Conservation (phyloP, 495 filamentous ascomycete species). For the Cercophora sp. region DNA sequence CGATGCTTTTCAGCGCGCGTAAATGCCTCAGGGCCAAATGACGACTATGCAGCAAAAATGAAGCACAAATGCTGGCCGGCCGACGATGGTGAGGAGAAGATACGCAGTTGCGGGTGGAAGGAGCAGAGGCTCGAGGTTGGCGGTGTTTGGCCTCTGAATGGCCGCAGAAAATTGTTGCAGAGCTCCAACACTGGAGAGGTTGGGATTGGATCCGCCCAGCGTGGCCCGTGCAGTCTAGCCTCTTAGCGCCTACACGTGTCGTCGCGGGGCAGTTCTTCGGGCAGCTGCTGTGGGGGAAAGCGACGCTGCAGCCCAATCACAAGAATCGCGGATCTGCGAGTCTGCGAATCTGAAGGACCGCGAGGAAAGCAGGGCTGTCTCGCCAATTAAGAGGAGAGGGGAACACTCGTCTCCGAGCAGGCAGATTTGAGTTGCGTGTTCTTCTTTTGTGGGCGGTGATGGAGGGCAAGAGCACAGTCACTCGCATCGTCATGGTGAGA, state of each 20-base stretch:
- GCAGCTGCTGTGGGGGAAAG: slow-evolving; percentile 2
- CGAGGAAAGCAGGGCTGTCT: not conserved
- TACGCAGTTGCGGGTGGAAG: not conserved
- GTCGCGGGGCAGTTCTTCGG: slow-evolving; percentile 14
- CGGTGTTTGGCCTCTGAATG: slow-evolving; percentile 5
- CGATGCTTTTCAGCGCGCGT: too few species aligned
- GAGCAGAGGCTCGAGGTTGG: not conserved
- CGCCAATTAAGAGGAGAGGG: not conserved
- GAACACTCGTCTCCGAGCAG: too few species aligned
- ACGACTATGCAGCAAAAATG: too few species aligned
- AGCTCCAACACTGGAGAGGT: slow-evolving; percentile 5
- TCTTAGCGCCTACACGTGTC: slow-evolving; percentile 14
- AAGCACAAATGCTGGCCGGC: too few species aligned
- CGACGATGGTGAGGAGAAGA: too few species aligned
- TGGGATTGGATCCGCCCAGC: slow-evolving; percentile 17
- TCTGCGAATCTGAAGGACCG: not conserved
- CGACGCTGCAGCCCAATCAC: not conserved
- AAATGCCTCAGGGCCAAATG: too few species aligned
- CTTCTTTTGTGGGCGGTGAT: too few species aligned
- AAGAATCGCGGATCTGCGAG: too few species aligned
- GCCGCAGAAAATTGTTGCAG: slow-evolving; percentile 9
- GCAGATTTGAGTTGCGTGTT: not conserved
- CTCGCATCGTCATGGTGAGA: too few species aligned
- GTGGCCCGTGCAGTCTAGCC: slow-evolving; percentile 11
- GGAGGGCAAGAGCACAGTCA: too few species aligned